Evolutionary conservation across 495 filamentous ascomycete species (phyloP).

Genomic region (Neurospora sp.): DNA sequence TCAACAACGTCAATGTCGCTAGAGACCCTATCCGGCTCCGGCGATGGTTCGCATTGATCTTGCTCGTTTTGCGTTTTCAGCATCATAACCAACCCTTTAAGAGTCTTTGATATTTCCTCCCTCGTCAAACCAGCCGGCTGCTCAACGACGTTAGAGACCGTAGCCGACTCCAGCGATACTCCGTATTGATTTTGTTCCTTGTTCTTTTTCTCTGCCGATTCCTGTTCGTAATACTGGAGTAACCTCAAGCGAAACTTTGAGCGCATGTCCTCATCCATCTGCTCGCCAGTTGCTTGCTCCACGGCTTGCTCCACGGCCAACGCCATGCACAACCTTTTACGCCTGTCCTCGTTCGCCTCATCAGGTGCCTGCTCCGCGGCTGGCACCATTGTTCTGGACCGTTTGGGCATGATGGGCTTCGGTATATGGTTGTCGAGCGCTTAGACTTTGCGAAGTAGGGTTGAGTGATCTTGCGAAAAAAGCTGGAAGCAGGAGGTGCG

Average conservation of each 20-base stretch:
- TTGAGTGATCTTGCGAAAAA: neutral
- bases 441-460: neutral
- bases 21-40: neutral
- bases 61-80: neutral
- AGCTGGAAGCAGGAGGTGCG: neutral
- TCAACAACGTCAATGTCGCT: neutral
- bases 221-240: neutral
- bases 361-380: neutral
- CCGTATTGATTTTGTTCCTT: neutral
- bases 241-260: neutral
- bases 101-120: neutral
- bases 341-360: neutral
- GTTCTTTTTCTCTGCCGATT: neutral
- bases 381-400: neutral
- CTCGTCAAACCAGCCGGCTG: neutral
- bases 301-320: neutral
- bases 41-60: neutral
- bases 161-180: neutral
- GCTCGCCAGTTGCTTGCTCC: neutral
- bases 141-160: neutral
- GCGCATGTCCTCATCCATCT: neutral
- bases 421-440: neutral
- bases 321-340: neutral
- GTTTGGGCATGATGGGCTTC: neutral
- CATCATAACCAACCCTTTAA: neutral